Base-by-base conservation (phyloP, 192 early-diverging fungal genomes). In the Phycomyces blakesleeanus region DNA sequence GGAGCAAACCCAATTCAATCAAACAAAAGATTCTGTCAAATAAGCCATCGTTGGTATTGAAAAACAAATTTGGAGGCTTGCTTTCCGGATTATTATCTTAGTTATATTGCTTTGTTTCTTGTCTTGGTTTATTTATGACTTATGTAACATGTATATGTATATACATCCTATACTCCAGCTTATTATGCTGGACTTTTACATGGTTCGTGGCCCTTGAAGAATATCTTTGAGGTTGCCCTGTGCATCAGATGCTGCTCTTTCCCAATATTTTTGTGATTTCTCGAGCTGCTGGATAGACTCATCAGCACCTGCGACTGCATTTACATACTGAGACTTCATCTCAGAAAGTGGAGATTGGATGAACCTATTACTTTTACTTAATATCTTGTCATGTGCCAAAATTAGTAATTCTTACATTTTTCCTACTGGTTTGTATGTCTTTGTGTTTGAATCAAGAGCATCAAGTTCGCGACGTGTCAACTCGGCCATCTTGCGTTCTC, bases 361-460 rank as follows among this genome's bases (percentile, higher is more conserved):
- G 42, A 75, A 75, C 73, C 73, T 75, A 52, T 63, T 49, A 25
- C 14, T 5, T 14, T 8, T 16, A 11, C n/a, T 60, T 44, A 47
- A 47, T 42, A 10, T 24, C 38, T 42, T 14, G 11, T 49, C 25
- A 49, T 50, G n/a, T n/a, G n/a, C 59, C 27, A 26, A 41, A 15
- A 47, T 12, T 12, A 41, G 1, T 1, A n/a, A 6, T 22, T 41
- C 73, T 63, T 77, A 88, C 89, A 88, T 88, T 60, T 89, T 89
- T 2, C 89, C 89, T 25, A 91, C 81, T 38, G 88, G 77, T 60
- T 87, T 82, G 74, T 91, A 91, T 15, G 88, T 84, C 24, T 73
- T 71, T 3, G 81, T 86, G 16, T 72, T 72, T 9, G 59, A 40
- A 20, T 74, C 71, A 6, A 90, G 72, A 8, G 76, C 53, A 37